These are phyloP conservation scores for Cicer arietinum DNA, from an alignment of 306 rosid genomes.

Conservation along the genomic window DNA sequence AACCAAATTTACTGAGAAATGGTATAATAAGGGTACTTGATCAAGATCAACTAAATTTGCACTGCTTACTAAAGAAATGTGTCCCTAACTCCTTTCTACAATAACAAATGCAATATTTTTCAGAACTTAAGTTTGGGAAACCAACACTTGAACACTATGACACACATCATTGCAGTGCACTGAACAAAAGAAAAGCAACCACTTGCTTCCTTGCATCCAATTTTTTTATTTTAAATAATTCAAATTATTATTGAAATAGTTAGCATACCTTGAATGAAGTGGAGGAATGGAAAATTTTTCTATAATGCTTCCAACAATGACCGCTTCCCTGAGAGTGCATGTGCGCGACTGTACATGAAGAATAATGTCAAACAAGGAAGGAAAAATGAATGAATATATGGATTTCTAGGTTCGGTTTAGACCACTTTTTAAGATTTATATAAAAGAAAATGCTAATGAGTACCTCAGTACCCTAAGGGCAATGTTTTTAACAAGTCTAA, in stretches of 20 bases:
- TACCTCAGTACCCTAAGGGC: background rate
- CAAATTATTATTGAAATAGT: conserved; percentile 22
- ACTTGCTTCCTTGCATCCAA: background rate
- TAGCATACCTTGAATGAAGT: conserved; percentile 88
- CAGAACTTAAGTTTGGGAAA: conserved; percentile 9
- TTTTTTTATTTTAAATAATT: background rate
- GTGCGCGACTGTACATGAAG: conserved; percentile 71
- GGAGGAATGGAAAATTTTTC: conserved; percentile 86
- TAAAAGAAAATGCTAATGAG: background rate
- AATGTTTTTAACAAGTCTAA: no score
- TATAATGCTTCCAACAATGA: conserved; percentile 83
- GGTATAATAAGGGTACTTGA: no score
- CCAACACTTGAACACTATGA: background rate
- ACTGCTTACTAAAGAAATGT: conserved; percentile 8
- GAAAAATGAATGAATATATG: background rate
- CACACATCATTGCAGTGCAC: background rate
- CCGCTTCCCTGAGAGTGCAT: conserved; percentile 93
- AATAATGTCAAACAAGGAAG: conserved; percentile 34
- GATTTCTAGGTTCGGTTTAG: conserved; percentile 4
- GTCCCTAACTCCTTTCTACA: conserved; percentile 9
- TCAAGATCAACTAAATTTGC: conserved; percentile 5
- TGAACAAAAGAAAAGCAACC: conserved; percentile 7
- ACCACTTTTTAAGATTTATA: background rate
- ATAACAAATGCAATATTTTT: conserved; percentile 6
- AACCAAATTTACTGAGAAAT: no score